Percentiles rank a stretch among this genome's conserved stretches.
These are phyloP conservation scores for Paxillus rubicundulus DNA, from an alignment of 768 basidiomycete species.

Conservation along the genomic window DNA sequence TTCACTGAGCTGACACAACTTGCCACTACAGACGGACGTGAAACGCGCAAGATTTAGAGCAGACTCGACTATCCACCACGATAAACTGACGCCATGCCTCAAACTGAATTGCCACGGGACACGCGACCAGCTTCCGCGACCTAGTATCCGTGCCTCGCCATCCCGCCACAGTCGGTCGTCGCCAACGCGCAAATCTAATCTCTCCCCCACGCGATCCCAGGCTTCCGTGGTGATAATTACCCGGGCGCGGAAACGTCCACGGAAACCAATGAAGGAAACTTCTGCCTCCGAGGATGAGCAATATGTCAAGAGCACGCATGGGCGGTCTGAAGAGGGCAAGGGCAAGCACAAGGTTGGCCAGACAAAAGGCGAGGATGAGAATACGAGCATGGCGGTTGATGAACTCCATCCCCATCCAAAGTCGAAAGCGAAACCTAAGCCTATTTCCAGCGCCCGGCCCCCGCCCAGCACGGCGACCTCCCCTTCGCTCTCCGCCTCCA, in stretches of 20 bases:
- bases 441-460: slow-evolving; percentile 7
- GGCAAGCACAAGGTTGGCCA: background rate
- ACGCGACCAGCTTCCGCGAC: slow-evolving; percentile 18
- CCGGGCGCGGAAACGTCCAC: slow-evolving; percentile 24
- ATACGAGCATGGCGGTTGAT: slow-evolving; percentile 10
- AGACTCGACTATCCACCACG: slow-evolving; percentile 62
- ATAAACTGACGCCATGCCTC: slow-evolving; percentile 65
- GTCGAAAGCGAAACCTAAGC: slow-evolving; percentile 12
- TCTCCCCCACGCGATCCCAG: slow-evolving; percentile 24
- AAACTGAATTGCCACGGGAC: slow-evolving; percentile 52
- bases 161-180: slow-evolving; percentile 5
- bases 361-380: background rate
- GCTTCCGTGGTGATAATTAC: slow-evolving; percentile 2
- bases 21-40: slow-evolving; percentile 51
- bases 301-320: slow-evolving; percentile 6
- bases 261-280: slow-evolving; percentile 18
- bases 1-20: background rate
- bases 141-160: background rate
- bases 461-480: slow-evolving; percentile 8
- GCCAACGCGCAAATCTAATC: slow-evolving; percentile 22
- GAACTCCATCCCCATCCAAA: slow-evolving; percentile 5
- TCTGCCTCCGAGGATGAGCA: slow-evolving; percentile 20
- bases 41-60: slow-evolving; percentile 79
- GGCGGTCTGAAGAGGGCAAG: slow-evolving; percentile 8
- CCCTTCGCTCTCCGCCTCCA: background rate